Evolutionary conservation across 2,329 filamentous ascomycete genomes (phyloP).

Genomic region (Pseudophaeomoniella oleicola): DNA sequence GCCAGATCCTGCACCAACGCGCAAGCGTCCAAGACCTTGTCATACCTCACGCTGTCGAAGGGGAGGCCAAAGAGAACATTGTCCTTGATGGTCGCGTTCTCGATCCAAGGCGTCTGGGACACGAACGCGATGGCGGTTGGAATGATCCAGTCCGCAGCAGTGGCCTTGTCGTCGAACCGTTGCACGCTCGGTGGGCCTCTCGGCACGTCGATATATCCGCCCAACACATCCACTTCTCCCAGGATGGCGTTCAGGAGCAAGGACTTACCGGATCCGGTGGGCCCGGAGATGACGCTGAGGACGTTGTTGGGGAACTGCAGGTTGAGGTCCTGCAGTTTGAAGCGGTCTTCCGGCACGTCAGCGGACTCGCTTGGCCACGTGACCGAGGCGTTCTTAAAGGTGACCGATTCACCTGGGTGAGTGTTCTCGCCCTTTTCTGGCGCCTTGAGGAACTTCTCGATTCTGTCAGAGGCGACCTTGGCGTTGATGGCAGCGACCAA

Average conservation of each 20-base stretch:
- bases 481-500: constrained; percentile 58
- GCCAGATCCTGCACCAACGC: constrained; percentile 62
- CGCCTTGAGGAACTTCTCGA: constrained; percentile 55
- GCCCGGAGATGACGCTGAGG: constrained; percentile 60
- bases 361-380: constrained; percentile 56
- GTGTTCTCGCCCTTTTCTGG: constrained; percentile 47
- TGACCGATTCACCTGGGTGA: constrained; percentile 42
- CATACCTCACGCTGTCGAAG: constrained; percentile 53
- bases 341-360: constrained; percentile 43
- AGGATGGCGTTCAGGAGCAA: constrained; percentile 59
- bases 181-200: constrained; percentile 34
- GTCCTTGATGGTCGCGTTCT: constrained; percentile 63
- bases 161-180: constrained; percentile 49
- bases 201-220: constrained; percentile 42
- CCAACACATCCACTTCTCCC: constrained; percentile 57
- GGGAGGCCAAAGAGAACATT: constrained; percentile 70
- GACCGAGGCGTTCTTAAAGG: constrained; percentile 53
- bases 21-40: constrained; percentile 55
- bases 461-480: constrained; percentile 55
- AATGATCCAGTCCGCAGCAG: constrained; percentile 50
- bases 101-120: constrained; percentile 71
- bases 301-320: constrained; percentile 55
- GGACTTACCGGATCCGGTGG: constrained; percentile 67
- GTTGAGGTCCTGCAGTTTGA: constrained; percentile 50
- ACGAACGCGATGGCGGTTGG: constrained; percentile 58